These are phyloP conservation scores for Penicillium daleae DNA, from an alignment of 495 filamentous ascomycete species.

Conservation along the genomic window DNA sequence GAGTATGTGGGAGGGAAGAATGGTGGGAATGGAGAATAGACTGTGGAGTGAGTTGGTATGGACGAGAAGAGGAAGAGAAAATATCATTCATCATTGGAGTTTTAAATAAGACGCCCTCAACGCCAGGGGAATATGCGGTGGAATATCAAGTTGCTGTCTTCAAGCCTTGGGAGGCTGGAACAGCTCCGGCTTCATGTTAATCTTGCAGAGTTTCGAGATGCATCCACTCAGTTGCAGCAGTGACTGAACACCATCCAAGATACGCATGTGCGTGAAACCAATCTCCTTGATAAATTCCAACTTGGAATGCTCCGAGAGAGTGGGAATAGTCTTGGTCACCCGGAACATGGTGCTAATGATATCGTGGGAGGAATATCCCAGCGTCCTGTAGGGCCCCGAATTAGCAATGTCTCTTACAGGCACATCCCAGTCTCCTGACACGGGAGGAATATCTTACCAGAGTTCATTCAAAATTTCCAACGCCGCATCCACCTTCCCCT, in stretches of 20 bases:
- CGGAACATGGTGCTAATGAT: constrained; percentile 99
- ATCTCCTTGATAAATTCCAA: constrained; percentile 97
- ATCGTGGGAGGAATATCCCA: constrained; percentile 95
- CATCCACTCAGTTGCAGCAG: constrained; percentile 91
- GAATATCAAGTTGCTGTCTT: constrained; percentile 18
- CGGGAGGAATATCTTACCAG: constrained; percentile 57
- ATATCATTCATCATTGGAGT: constrained; percentile 26
- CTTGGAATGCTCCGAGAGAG: constrained; percentile 89
- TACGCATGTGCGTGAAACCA: constrained; percentile 99
- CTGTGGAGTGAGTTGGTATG: not conserved
- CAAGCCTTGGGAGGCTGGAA: constrained; percentile 61
- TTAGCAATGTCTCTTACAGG: constrained; percentile 13
- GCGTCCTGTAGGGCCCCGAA: constrained; percentile 48
- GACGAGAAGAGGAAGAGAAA: constrained; percentile 1
- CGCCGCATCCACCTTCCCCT: constrained; percentile 85
- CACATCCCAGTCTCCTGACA: not conserved
- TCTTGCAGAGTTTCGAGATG: constrained; percentile 82
- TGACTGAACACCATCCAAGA: constrained; percentile 94
- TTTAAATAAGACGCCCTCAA: constrained; percentile 20
- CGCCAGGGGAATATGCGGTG: constrained; percentile 33
- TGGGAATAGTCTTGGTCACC: constrained; percentile 92
- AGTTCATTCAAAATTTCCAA: constrained; percentile 87
- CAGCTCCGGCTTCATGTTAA: constrained; percentile 93
- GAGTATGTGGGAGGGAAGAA: constrained; percentile 1
- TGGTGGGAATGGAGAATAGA: not conserved